Evolutionary conservation across 2,329 filamentous ascomycete genomes (phyloP), one percentile per base, ranked within the genome.

Genomic region (Aspergillus sp.): DNA sequence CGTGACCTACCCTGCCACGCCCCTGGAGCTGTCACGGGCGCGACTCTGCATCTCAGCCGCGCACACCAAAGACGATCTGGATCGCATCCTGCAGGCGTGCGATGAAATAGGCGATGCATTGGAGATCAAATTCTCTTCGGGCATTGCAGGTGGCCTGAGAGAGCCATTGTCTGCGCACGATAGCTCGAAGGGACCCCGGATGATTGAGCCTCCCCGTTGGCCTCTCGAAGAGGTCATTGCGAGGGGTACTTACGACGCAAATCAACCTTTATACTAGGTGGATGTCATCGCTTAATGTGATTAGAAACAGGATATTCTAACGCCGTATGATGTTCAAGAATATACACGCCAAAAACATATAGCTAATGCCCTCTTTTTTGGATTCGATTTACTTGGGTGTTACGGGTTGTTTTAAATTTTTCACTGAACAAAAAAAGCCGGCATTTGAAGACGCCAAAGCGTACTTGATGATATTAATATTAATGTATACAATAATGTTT

Each of bases 41-140:
- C 89, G 94, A 32, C 96, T 98, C 84, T 98, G 94, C 74, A 87
- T 97, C 49, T 96, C 91, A 3, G 88, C 94, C 1, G 91, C 94
- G 1, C 94, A 98, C 82, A 97, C 94, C 79, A 97, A 97, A 81
- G 93, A 97, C 48, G 94, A 97, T 76, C 85, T 98, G 70, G 94
- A 97, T 75, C 87, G 92, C 51, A 80, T 97, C 61, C 82, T 98
- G 51, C 83, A 86, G 10, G 94, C 93, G n/a, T 97, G 93, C 72
- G 91, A 97, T 72, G 91, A 97, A 76, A 86, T 96, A 57, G 92
- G 92, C 56, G 90, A 96, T 66, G 85, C 95, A 23, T 81, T 98
- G 57, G 91, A 97, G 76, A 83, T 97, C 73, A 97, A 96, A 81
- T 97, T 95, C 79, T 95, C 91, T 28, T 94, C 91, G 3, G 94